A percentile compares a stretch with the other conserved stretches of the same genome.
Conservation (phyloP, 768 basidiomycete genomes). For the Calocybe indica region DNA sequence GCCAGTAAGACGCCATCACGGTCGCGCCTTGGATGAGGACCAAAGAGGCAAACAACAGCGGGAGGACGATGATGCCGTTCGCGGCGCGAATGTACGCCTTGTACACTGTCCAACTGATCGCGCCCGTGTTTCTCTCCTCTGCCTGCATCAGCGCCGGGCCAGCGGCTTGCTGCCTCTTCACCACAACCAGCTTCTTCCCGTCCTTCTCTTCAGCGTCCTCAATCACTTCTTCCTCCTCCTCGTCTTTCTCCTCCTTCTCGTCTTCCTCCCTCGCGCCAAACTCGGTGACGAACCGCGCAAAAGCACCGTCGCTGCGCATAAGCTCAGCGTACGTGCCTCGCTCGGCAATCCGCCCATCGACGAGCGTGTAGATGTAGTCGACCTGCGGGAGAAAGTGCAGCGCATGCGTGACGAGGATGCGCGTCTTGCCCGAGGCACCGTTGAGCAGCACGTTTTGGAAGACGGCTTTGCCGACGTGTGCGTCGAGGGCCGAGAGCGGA, state of each 20-base stretch:
- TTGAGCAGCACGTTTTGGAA: slow-evolving; percentile 80
- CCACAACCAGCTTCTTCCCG: slow-evolving; percentile 26
- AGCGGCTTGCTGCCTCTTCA: slow-evolving; percentile 28
- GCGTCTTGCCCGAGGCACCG: slow-evolving; percentile 61
- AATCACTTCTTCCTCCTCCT: slow-evolving; percentile 36
- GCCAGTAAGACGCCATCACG: slow-evolving; percentile 76
- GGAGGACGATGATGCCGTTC: slow-evolving; percentile 57
- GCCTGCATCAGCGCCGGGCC: slow-evolving; percentile 68
- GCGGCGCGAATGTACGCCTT: slow-evolving; percentile 65
- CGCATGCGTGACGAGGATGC: slow-evolving; percentile 88
- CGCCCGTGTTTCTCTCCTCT: slow-evolving; percentile 79
- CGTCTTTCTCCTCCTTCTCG: slow-evolving; percentile 37
- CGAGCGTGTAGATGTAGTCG: slow-evolving; percentile 79
- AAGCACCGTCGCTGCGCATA: slow-evolving; percentile 56
- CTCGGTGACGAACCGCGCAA: slow-evolving; percentile 68
- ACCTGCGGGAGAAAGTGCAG: slow-evolving; percentile 85
- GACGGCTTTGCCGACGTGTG: slow-evolving; percentile 84
- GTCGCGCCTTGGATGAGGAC: slow-evolving; percentile 62
- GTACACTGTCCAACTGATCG: slow-evolving; percentile 51
- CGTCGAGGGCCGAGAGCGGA: slow-evolving; percentile 86
- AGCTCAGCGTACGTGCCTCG: slow-evolving; percentile 75
- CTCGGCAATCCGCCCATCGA: slow-evolving; percentile 74
- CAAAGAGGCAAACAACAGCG: slow-evolving; percentile 56
- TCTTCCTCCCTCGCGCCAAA: slow-evolving; percentile 69
- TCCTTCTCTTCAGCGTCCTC: slow-evolving; percentile 18